Conservation (phyloP, 352 stramenopile species). For the Elongisporangium undulatum region DNA sequence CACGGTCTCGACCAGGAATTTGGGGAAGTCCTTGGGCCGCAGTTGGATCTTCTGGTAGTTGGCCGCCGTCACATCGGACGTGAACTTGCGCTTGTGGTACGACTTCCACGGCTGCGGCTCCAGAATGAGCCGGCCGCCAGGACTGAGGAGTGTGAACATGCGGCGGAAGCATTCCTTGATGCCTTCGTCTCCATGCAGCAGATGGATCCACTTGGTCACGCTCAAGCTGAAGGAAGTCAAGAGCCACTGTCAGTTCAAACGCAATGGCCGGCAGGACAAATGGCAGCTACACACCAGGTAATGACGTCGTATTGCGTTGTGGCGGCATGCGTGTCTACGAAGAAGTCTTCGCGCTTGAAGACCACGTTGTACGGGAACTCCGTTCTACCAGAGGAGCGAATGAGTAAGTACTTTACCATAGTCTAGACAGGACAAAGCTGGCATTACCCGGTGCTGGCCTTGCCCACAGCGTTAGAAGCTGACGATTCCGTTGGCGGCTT, state of each 20-base stretch:
- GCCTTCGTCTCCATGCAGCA: constrained; percentile 84
- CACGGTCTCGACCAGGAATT: constrained; percentile 44
- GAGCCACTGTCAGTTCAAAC: not conserved
- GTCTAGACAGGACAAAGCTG: not conserved
- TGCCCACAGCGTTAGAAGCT: constrained; percentile 43
- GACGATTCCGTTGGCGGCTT: constrained; percentile 36
- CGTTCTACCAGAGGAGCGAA: constrained; percentile 16
- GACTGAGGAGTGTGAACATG: constrained; percentile 55
- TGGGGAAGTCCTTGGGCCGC: constrained; percentile 70
- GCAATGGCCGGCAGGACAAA: constrained; percentile 2
- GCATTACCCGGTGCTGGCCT: constrained; percentile 42
- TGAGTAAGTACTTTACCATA: not conserved
- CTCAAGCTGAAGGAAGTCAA: constrained; percentile 51
- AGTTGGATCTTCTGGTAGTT: constrained; percentile 73
- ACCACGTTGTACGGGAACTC: constrained; percentile 74
- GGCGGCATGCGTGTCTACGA: constrained; percentile 47
- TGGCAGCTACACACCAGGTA: constrained; percentile 42
- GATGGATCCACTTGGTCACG: constrained; percentile 90
- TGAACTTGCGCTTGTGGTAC: constrained; percentile 86
- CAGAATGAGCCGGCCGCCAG: constrained; percentile 70
- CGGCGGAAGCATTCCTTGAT: constrained; percentile 70
- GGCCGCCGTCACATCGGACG: constrained; percentile 57
- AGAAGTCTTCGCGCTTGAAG: constrained; percentile 79
- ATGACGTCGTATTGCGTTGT: constrained; percentile 71
- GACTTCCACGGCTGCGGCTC: constrained; percentile 88